phyloP scores from a whole-genome alignment of 2,329 filamentous ascomycete species.

The Cercospora sp. region DNA sequence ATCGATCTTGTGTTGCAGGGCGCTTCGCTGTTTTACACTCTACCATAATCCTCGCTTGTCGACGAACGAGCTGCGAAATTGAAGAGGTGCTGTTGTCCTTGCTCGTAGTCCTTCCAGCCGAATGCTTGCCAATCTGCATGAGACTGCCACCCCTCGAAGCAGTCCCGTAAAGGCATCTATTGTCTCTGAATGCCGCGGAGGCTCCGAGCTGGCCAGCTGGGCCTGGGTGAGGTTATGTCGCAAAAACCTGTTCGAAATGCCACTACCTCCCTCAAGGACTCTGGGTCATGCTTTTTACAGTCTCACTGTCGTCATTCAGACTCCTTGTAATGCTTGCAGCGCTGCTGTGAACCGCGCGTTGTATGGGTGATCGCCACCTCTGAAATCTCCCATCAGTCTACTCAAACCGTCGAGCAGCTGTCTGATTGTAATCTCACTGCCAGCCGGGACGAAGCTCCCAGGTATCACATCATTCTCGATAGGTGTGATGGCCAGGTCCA shows the following conservation, averaged over 20 bases:
- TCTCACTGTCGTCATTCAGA: neutral
- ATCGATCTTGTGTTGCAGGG: slow-evolving; percentile 28
- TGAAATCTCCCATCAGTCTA: slow-evolving; percentile 26
- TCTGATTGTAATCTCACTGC: slow-evolving; percentile 5
- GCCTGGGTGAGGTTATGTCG: no score
- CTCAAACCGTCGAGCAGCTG: slow-evolving; percentile 23
- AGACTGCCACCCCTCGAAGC: neutral
- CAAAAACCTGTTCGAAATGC: no score
- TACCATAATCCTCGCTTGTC: neutral
- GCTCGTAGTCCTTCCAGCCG: neutral
- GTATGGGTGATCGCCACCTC: slow-evolving; percentile 30
- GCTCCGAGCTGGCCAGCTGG: neutral
- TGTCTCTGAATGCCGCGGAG: neutral
- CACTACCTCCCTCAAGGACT: no score
- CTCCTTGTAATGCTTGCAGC: slow-evolving; percentile 9
- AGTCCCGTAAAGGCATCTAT: neutral
- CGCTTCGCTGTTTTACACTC: slow-evolving; percentile 23
- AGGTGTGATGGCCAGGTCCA: slow-evolving; percentile 20
- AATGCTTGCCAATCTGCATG: neutral
- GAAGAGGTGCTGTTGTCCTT: neutral
- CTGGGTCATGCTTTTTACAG: neutral
- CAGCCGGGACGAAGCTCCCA: slow-evolving; percentile 6
- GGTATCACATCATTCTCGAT: slow-evolving; percentile 21
- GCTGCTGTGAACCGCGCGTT: slow-evolving; percentile 24
- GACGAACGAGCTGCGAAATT: neutral